Percentiles rank a stretch among this genome's conserved stretches.
phyloP scores from a whole-genome alignment of 2,329 filamentous ascomycete species.

The Fusarium veterinarium region DNA sequence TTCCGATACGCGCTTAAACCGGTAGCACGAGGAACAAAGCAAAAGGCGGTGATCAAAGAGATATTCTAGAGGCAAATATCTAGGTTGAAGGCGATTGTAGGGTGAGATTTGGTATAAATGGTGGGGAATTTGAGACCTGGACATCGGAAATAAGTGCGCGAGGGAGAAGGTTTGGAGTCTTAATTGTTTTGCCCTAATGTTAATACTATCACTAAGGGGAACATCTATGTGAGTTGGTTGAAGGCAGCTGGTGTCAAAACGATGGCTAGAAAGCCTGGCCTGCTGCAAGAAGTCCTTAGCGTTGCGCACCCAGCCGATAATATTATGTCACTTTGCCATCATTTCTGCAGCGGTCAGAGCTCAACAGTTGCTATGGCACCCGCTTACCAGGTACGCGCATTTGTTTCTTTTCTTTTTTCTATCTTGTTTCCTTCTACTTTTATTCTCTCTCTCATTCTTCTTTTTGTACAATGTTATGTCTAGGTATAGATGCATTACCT shows the following conservation, averaged over 20 bases:
- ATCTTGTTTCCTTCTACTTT: background rate
- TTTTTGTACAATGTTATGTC: background rate
- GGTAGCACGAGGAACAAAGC: background rate
- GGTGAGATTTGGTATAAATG: background rate
- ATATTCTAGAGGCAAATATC: background rate
- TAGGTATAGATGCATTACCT: background rate
- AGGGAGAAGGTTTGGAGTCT: background rate
- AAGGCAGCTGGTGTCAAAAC: background rate
- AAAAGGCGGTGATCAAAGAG: too few relatives aligned
- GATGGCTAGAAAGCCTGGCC: background rate
- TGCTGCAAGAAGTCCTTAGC: background rate
- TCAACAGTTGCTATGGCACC: background rate
- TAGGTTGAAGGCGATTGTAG: background rate
- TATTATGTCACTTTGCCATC: background rate
- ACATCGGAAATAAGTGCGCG: background rate
- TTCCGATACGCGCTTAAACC: background rate
- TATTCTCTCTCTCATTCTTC: background rate
- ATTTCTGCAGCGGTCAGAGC: background rate
- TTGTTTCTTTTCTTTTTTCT: background rate
- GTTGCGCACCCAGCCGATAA: background rate
- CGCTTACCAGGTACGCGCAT: background rate
- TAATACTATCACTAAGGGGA: background rate
- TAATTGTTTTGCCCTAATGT: background rate
- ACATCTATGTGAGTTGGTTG: background rate
- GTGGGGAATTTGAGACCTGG: background rate